Base-by-base conservation (phyloP, 768 basidiomycete species). In the Lactifluus subvellereus region DNA sequence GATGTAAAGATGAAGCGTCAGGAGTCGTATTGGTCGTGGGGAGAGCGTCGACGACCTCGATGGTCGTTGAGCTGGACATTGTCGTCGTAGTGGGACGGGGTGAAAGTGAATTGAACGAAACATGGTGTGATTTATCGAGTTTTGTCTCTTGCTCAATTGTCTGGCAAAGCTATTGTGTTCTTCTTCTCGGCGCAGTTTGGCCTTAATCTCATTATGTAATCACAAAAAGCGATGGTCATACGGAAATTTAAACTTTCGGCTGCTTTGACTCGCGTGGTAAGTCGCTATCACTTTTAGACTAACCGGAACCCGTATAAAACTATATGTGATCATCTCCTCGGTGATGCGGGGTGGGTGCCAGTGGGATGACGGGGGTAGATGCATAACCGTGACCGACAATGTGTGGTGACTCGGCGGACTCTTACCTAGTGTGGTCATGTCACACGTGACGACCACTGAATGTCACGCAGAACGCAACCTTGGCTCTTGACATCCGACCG, bases 41-140 rank as follows among this genome's bases (percentile, higher is more conserved):
- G 42, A 43, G 30, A 58, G 58, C 65, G 54, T 65, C 67, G 67
- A 68, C 69, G 65, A 70, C 66, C 65, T 67, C 66, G 65, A 67
- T 57, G 67, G 65, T 60, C 68, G 68, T 61, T 61, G 68, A 65
- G 64, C 67, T 64, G 57, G 69, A 69, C 71, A 72, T 69, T 58
- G 59, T 59, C 56, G 62, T 62, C 47, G 49, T 55, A 62, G 62
- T 53, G 59, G 53, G 49, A 58, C 62, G 49, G 68, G 58, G 62
- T 11, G 66, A 69, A 68, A 53, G 64, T 35, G 61, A 61, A 60
- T 14, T 64, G 63, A 60, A 58, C n/a, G 27, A 11, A 40, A 37
- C 33, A 10, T 20, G 42, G 30, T 53, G 6, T 7, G 52, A n/a
- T 18, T 63, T 71, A 73, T 74, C 64, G 69, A 67, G 70, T 75